Conservation (phyloP, 495 filamentous ascomycete genomes). For the Annulohypoxylon bovei region DNA sequence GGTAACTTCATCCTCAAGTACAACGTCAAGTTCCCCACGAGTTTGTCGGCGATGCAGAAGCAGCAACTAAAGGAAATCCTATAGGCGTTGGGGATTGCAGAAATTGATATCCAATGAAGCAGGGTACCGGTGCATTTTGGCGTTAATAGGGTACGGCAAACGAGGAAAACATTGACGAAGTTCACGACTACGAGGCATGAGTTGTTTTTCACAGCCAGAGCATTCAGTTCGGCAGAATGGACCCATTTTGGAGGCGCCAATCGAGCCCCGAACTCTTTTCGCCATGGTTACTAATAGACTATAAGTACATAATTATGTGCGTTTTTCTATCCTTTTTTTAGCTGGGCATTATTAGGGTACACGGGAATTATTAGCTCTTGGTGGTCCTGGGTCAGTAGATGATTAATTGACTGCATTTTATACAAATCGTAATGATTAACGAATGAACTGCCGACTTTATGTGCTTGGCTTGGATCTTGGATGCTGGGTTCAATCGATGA, state of each 20-base stretch:
- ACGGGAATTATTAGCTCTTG: neutral
- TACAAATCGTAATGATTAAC: neutral
- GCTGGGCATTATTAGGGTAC: neutral
- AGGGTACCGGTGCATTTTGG: constrained; percentile 31
- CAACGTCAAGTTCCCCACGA: constrained; percentile 88
- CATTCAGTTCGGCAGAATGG: neutral
- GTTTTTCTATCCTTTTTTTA: neutral
- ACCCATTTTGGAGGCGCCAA: neutral
- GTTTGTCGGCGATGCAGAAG: constrained; percentile 79
- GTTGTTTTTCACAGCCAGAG: neutral
- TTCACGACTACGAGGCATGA: constrained; percentile 35
- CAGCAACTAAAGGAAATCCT: constrained; percentile 79
- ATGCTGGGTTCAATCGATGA: neutral
- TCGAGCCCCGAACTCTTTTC: neutral
- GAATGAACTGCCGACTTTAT: neutral
- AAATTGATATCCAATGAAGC: constrained; percentile 10
- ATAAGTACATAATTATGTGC: constrained; percentile 20
- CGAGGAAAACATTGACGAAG: constrained; percentile 26
- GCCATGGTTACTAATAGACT: neutral
- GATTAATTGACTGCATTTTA: neutral
- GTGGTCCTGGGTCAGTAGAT: neutral
- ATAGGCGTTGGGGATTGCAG: constrained; percentile 33
- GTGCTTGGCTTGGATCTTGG: too few relatives aligned
- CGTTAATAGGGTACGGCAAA: constrained; percentile 29
- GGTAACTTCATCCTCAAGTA: constrained; percentile 91